These are phyloP conservation scores for Drechmeria coniospora DNA, from an alignment of 2,329 filamentous ascomycete genomes.

Conservation along the genomic window DNA sequence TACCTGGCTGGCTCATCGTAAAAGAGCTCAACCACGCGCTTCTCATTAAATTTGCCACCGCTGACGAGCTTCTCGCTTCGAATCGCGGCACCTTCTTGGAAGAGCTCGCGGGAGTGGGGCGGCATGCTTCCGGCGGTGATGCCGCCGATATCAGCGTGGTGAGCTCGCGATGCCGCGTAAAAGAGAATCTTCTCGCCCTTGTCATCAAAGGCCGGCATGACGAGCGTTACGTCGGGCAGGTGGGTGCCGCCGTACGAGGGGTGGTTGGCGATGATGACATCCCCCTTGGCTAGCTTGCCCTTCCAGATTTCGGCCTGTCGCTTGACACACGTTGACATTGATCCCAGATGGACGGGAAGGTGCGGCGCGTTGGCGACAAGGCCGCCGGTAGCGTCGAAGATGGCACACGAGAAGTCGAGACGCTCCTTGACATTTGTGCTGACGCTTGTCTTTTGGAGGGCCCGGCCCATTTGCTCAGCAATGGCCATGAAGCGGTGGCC, in stretches of 20 bases:
- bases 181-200: conserved; percentile 24
- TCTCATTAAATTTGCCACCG: conserved; percentile 64
- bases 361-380: conserved; percentile 64
- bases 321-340: conserved; percentile 64
- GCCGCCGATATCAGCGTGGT: conserved; percentile 45
- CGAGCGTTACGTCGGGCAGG: conserved; percentile 22
- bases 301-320: conserved; percentile 57
- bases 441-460: conserved; percentile 65
- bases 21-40: conserved; percentile 55
- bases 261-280: conserved; percentile 21
- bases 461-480: conserved; percentile 69
- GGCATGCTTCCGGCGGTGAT: conserved; percentile 76
- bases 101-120: conserved; percentile 51
- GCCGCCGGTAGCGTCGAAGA: conserved; percentile 60
- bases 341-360: conserved; percentile 60
- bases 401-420: conserved; percentile 65
- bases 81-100: conserved; percentile 49
- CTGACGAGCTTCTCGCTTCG: conserved; percentile 57
- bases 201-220: conserved; percentile 18
- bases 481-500: conserved; percentile 73
- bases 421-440: conserved; percentile 70
- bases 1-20: conserved; percentile 59
- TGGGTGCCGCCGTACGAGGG: conserved; percentile 21
- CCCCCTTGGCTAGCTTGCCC: conserved; percentile 16
- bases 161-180: conserved; percentile 46